Base-by-base conservation (phyloP, 164 flowering plant species). In the Nymphaea thermarum region DNA sequence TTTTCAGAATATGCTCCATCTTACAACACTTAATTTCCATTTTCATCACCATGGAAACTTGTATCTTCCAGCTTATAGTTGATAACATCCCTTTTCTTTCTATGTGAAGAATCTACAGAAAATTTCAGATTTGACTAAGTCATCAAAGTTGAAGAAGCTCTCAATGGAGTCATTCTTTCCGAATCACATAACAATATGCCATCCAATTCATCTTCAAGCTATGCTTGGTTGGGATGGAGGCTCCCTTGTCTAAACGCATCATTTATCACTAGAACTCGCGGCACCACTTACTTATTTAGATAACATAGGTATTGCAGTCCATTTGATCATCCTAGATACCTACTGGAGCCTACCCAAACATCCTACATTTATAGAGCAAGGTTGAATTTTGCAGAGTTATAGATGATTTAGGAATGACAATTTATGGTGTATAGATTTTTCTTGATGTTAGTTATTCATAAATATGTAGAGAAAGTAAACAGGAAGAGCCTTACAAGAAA, bases 211-310 rank as follows among this genome's bases (percentile, higher is more conserved):
- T 71, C 77, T 57, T 72, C 83, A 14, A 73, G 80, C 67, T 73
- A 80, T 44, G 63, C 83, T 43, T 2, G 76, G 36, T 74, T 74
- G 1, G 55, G 55, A 47, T 42, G 82, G 77, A 74, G 45, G 69
- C 14, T 73, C 43, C 55, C 80, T 6, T 67, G 77, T 62, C 41
- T 75, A 3, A 67, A 59, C 67, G 77, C 72, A 42, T 64, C 85
- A 15, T 69, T 82, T 51, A 64, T 85, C 42, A 63, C 74, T 2
- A 82, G 90, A 78, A 81, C 80, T 43, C 76, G 69, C 60, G 77
- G 87, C 63, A 84, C 81, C 2, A 74, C 78, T 45, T 72, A 43
- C 4, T 65, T 73, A 63, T 64, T 69, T 76, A 76, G 77, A 78
- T 74, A 72, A 70, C 55, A 12, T 47, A 47, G n/a, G n/a, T n/a